Evolutionary conservation across 495 filamentous ascomycete genomes (phyloP).

Genomic region (Halenospora varia): DNA sequence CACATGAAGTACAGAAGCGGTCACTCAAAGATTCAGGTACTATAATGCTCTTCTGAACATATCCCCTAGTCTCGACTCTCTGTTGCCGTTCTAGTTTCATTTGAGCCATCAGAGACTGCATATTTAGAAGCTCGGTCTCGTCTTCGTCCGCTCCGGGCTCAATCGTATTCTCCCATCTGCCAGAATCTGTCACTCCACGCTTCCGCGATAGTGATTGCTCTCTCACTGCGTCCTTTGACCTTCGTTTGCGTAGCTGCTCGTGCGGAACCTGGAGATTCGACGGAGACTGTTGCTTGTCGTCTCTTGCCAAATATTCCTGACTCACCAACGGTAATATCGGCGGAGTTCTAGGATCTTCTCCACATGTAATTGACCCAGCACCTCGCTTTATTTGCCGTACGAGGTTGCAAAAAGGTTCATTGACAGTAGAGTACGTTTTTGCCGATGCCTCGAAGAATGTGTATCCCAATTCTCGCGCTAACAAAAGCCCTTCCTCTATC

Average conservation of each 20-base stretch:
- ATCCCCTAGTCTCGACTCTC: not conserved
- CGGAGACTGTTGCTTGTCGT: not conserved
- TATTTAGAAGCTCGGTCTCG: not conserved
- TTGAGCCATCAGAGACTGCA: not conserved
- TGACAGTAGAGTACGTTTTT: not conserved
- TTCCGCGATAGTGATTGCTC: not conserved
- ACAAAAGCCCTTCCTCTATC: not conserved
- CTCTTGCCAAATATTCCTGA: not conserved
- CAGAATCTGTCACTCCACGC: not conserved
- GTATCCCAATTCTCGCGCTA: not conserved
- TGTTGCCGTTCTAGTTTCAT: not conserved
- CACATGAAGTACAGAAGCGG: not conserved
- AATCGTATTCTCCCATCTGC: not conserved
- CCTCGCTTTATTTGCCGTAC: not conserved
- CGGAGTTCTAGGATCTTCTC: not conserved
- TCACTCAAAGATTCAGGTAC: not conserved
- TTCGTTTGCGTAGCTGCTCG: not conserved
- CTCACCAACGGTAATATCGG: not conserved
- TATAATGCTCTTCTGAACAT: not conserved
- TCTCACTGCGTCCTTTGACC: not conserved
- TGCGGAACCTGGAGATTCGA: not conserved
- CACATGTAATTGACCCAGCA: not conserved
- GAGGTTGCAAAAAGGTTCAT: not conserved
- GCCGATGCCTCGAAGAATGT: not conserved
- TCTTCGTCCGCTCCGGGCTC: not conserved